Base-by-base conservation (phyloP, 2,329 filamentous ascomycete species). In the Aspergillus fijiensis region DNA sequence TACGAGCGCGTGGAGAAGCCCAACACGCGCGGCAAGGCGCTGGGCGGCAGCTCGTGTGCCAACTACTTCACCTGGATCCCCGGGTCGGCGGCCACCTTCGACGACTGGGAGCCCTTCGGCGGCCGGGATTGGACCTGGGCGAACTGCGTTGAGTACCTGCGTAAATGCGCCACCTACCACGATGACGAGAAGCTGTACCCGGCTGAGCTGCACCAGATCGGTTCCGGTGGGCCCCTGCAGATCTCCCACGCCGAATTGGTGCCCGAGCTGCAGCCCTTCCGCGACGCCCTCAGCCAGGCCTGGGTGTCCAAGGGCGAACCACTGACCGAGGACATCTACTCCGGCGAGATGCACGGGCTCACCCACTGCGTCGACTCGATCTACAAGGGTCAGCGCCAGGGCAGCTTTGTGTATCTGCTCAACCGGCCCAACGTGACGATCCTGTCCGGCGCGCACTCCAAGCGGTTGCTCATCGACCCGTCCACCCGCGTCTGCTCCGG, bases 31-130 rank as follows among this genome's bases (percentile, higher is more conserved):
- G 83, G 86, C 10, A 85, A 85, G 72, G 79, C 78, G 2, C 82
- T 88, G 0, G 85, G 85, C 39, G 85, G 86, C 16, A 84, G 82
- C 60, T 82, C 80, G 0, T 83, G 77, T 45, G 70, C 85, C 52
- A 89, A 89, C 74, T 89, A 88, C 70, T 87, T 84, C 71, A 87
- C 85, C 14, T 88, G 85, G 85, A 78, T 86, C 5, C 84, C 81
- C 1, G 86, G 85, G 2, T 83, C 79, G 58, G 81, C 81, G 57
- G 77, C 78, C 2, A 87, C 85, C 0, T 88, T 85, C 65, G 83
- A 82, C 63, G 72, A 77, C 58, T 82, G 80, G 80, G 77, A 69
- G 16, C 75, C 79, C 42, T 81, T 73, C 57, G 79, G 80, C 29
- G 78, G 77, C 2, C 65, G 75, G 2, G 74, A 78, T 7, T 89